Conservation (phyloP, 179 eudicot genomes). For the Amaranthus tricolor region DNA sequence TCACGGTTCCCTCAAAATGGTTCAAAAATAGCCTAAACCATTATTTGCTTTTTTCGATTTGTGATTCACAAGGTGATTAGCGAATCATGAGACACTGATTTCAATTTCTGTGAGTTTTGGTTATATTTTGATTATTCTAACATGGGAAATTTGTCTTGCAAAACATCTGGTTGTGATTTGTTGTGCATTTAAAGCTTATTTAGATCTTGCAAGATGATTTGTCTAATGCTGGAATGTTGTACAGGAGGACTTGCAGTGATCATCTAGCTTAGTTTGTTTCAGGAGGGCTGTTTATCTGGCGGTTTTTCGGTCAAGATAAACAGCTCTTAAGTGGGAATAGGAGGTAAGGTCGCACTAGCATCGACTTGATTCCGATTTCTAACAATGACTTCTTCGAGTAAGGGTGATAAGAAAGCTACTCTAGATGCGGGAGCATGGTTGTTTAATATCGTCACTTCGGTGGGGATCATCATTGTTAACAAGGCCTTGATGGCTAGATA, state of each 20-base stretch:
- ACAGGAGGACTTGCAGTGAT: slow-evolving; percentile 17
- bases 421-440: slow-evolving; percentile 69
- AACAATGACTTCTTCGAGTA: slow-evolving; percentile 46
- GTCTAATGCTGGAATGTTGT: slow-evolving; percentile 18
- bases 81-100: neutral
- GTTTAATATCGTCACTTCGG: slow-evolving; percentile 79
- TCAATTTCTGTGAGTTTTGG: neutral
- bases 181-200: slow-evolving; percentile 9
- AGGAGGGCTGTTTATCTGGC: slow-evolving; percentile 22
- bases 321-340: slow-evolving; percentile 2
- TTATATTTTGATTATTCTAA: too few species aligned
- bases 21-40: too few species aligned
- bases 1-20: too few species aligned
- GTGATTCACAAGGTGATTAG: too few species aligned
- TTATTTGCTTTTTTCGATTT: too few species aligned
- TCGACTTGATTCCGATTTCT: slow-evolving; percentile 8
- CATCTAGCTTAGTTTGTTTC: neutral
- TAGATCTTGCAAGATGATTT: neutral
- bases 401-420: slow-evolving; percentile 48
- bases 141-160: neutral
- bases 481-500: slow-evolving; percentile 79
- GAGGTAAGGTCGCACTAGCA: slow-evolving; percentile 2
- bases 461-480: slow-evolving; percentile 81
- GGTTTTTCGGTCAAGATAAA: slow-evolving; percentile 13
- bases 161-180: neutral